Percentiles rank a stretch among this genome's conserved stretches.
phyloP scores from a whole-genome alignment of 495 filamentous ascomycete genomes.

The Lepraria neglecta region DNA sequence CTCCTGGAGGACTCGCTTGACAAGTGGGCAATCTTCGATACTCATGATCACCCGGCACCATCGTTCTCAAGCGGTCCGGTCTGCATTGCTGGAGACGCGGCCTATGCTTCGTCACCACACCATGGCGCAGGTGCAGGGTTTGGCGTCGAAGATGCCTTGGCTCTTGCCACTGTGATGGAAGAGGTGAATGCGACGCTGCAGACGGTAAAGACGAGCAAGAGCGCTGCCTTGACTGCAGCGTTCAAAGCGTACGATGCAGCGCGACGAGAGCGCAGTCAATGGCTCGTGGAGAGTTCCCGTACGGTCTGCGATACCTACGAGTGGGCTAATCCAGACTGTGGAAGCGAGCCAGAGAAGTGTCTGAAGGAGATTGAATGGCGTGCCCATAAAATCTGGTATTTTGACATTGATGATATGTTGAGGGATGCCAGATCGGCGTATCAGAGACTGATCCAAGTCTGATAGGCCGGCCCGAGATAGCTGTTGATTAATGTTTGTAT shows the following conservation, averaged over 20 bases:
- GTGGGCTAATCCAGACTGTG: slow-evolving; percentile 28
- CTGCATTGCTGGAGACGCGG: slow-evolving; percentile 46
- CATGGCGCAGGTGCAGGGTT: slow-evolving; percentile 51
- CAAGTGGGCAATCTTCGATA: slow-evolving; percentile 54
- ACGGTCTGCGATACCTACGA: slow-evolving; percentile 31
- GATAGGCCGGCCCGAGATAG: neutral
- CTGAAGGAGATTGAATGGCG: slow-evolving; percentile 31
- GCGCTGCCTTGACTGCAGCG: slow-evolving; percentile 27
- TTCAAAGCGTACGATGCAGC: slow-evolving; percentile 35
- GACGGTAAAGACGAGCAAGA: neutral
- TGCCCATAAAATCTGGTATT: slow-evolving; percentile 34
- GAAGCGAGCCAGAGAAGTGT: slow-evolving; percentile 31
- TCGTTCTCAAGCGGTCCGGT: slow-evolving; percentile 37
- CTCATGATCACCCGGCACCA: slow-evolving; percentile 38
- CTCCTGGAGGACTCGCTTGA: slow-evolving; percentile 43
- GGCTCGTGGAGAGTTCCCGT: slow-evolving; percentile 35
- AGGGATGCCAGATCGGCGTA: slow-evolving; percentile 3
- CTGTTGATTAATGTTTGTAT: neutral
- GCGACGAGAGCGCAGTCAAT: slow-evolving; percentile 29
- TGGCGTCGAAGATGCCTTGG: slow-evolving; percentile 50
- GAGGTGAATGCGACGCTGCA: slow-evolving; percentile 22
- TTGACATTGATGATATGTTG: slow-evolving; percentile 30
- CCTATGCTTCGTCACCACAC: slow-evolving; percentile 41
- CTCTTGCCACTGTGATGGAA: slow-evolving; percentile 38
- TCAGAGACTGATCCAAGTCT: neutral